These are phyloP conservation scores for Lentinus polychrous DNA, from an alignment of 1,284 basidiomycete genomes.

Conservation along the genomic window DNA sequence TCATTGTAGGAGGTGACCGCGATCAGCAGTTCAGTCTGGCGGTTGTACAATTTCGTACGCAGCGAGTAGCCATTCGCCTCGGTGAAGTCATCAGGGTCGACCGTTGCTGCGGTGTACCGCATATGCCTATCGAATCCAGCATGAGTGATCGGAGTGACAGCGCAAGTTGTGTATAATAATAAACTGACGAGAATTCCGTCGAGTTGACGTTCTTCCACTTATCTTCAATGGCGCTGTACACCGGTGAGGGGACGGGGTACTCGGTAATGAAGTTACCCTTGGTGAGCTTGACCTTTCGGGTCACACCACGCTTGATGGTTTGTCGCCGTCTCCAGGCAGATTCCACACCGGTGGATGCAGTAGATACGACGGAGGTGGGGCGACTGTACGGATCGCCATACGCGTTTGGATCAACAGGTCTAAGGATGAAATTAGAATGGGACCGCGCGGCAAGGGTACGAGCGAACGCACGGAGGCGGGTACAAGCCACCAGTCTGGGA, in stretches of 20 bases:
- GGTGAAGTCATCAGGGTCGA: conserved; percentile 90
- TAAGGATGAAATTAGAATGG: conserved; percentile 18
- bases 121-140: conserved; percentile 55
- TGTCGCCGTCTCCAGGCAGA: conserved; percentile 81
- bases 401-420: conserved; percentile 51
- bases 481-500: conserved; percentile 48
- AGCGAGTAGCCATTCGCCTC: conserved; percentile 79
- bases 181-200: conserved; percentile 81
- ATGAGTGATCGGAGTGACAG: too few species aligned
- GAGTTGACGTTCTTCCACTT: conserved; percentile 69
- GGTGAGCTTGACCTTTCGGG: conserved; percentile 91
- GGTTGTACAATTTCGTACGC: conserved; percentile 79
- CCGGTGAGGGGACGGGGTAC: conserved; percentile 85
- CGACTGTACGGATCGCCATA: conserved; percentile 66
- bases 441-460: conserved; percentile 2
- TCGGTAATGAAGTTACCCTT: conserved; percentile 89
- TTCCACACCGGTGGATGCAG: conserved; percentile 59
- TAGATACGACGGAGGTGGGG: conserved; percentile 58
- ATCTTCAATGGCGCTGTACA: conserved; percentile 79
- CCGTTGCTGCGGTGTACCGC: conserved; percentile 90
- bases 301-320: conserved; percentile 87
- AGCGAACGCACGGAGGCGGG: conserved; percentile 55
- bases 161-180: neutral
- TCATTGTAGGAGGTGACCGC: conserved; percentile 88
- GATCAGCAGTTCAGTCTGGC: conserved; percentile 91